Conservation (phyloP, 306 rosid species). For the Lupinus albus region DNA sequence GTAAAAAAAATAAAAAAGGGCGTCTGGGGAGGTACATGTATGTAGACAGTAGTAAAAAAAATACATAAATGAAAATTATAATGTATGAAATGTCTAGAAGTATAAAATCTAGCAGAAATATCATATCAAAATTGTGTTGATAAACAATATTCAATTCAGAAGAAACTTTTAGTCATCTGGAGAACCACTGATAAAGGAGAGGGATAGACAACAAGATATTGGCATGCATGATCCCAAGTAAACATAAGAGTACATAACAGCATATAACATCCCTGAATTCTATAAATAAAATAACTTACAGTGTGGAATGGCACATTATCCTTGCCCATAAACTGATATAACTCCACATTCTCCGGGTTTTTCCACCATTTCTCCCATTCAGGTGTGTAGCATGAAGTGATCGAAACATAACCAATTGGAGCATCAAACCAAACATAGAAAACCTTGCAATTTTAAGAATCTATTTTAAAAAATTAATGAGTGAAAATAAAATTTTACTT, state of each 20-base stretch:
- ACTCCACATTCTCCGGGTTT: conserved; percentile 87
- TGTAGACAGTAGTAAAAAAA: too few relatives aligned
- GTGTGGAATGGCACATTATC: conserved; percentile 99
- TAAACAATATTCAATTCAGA: conserved; percentile 4
- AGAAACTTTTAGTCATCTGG: conserved; percentile 9
- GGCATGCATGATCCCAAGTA: conserved; percentile 10
- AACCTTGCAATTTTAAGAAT: conserved; percentile 56
- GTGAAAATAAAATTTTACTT: conserved; percentile 17
- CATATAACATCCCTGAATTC: conserved; percentile 6
- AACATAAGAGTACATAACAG: conserved; percentile 27
- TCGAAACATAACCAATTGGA: conserved; percentile 92
- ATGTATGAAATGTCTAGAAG: conserved; percentile 13
- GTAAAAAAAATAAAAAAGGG: too few relatives aligned
- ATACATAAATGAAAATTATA: neutral
- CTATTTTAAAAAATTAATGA: conserved; percentile 4
- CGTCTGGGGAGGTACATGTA: too few relatives aligned
- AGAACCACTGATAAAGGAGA: conserved; percentile 11
- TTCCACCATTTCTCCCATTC: conserved; percentile 99
- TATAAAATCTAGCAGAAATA: neutral
- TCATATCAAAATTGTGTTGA: neutral
- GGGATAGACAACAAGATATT: conserved; percentile 21
- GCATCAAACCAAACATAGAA: conserved; percentile 99
- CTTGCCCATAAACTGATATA: conserved; percentile 98
- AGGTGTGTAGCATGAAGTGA: conserved; percentile 83
- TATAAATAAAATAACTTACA: conserved; percentile 51